Base-by-base conservation (phyloP, 495 filamentous ascomycete species). In the Evernia prunastri region DNA sequence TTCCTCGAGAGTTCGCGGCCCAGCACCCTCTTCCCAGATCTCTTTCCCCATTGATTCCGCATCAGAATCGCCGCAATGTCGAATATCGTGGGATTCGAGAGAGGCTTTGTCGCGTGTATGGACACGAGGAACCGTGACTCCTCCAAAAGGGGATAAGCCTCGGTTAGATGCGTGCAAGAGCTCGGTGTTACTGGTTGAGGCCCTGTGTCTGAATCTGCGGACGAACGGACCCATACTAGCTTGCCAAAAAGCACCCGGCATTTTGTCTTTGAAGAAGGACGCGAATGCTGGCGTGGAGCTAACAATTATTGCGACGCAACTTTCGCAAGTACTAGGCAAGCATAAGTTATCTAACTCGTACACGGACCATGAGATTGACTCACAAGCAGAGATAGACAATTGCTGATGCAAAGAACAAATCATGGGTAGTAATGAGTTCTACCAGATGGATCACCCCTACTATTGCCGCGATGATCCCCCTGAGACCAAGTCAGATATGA, bases 271-370 rank as follows among this genome's bases (percentile, higher is more conserved):
- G 35, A 58, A 37, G 33, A 66, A 66, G 6, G 33, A 39, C 11
- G 59, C 59, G 33, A 66, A 62, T 31, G 59, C 64, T 35, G 59
- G 64, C 64, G 63, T 66, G 9, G 29, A 66, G 20, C 64, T 42
- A n/a, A 66, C 53, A 23, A 66, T 63, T 59, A 63, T 49, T 6
- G 59, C 59, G 8, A 66, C 40, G 15, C 36, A 66, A 43, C 20
- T 62, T 18, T 63, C 59, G 51, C 59, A 57, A 25, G 27, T 33
- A 45, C 42, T 53, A 11, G 10, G 3, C 10, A 1, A 54, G 9
- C 27, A 18, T 53, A 15, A 53, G 49, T 27, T 29, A 18, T 31
- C 0, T 12, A 5, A 31, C 18, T 8, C 15, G 13, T 18, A 6
- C 12, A 29, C 25, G 10, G 15, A 25, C 13, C 13, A 4, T 13